Base-by-base conservation (phyloP, 805 yeast species). In the Nakazawaea peltata region DNA sequence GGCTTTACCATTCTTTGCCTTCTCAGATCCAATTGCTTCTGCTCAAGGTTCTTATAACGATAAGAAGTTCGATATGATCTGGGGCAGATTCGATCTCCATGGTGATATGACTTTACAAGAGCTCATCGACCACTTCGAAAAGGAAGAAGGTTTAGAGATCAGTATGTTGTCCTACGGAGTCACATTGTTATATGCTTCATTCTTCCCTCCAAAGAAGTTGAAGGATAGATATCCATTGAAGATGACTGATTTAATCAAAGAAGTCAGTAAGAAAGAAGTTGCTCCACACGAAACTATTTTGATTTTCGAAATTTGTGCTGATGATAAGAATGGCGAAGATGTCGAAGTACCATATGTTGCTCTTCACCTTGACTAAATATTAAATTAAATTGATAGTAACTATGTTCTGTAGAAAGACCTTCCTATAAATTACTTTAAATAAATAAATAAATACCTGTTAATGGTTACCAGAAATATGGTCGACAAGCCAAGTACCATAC, bases 1-100 rank as follows among this genome's bases (percentile, higher is more conserved):
- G 60, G 96, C 96, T 2, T 71, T 92, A 43, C 97, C 98, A 42
- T 92, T 92, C 67, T 77, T 92, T 54, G 97, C 95, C 6, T 92
- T 92, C 56, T 85, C 96, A 9, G 98, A 92, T 63, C 98, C 98
- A 35, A 77, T 92, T 50, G 80, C 79, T 32, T 85, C 96, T 26
- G 74, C 82, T 31, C 78, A 83, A 60, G 81, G 83, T 39, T 75
- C 80, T 54, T 88, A 87, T 60, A 87, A 87, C 49, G 69, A 63
- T 28, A 83, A 81, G 54, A 69, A 67, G 44, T 81, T 84, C 50
- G 98, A 92, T 59, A 76, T 71, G 58, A 86, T 90, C 49, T 92
- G 98, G 98, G 96, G 86, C 51, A 74, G 97, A 56, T 90, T 90
- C 57, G 90, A 81, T 49, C 61, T 90, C 34, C 53, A 74, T 38